Evolutionary conservation across 225 moss, liverwort and hornwort species (phyloP).

Genomic region (Marchantia paleacea): DNA sequence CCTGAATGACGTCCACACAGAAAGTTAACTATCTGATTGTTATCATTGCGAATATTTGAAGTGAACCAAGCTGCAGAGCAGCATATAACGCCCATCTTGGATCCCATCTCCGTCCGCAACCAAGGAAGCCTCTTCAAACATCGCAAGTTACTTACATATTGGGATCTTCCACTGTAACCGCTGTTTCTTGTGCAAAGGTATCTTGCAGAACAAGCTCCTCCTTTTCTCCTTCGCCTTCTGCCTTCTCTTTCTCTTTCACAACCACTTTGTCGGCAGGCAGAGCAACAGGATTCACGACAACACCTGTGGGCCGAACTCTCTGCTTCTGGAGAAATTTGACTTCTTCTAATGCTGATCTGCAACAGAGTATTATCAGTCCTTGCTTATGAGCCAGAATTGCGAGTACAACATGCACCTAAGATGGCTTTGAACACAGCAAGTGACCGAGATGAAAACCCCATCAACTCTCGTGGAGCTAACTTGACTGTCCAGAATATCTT

Average conservation of each 20-base stretch:
- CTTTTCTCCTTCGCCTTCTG: conserved; percentile 82
- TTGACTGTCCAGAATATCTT: background rate
- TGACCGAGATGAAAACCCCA: no score
- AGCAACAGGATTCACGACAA: conserved; percentile 55
- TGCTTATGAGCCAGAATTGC: no score
- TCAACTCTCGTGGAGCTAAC: background rate
- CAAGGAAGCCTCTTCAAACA: background rate
- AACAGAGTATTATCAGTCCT: background rate
- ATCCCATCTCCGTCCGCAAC: background rate
- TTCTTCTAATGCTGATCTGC: conserved; percentile 84
- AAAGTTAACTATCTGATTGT: background rate
- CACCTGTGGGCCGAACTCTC: conserved; percentile 53
- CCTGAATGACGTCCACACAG: conserved; percentile 35
- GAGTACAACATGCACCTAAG: no score
- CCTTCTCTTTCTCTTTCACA: conserved; percentile 65
- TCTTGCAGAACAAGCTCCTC: conserved; percentile 97
- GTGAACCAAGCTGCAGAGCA: background rate
- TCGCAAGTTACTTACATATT: conserved; percentile 61
- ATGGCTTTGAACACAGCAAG: no score
- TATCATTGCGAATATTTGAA: background rate
- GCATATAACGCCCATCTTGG: background rate
- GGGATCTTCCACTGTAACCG: conserved; percentile 89
- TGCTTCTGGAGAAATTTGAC: conserved; percentile 84
- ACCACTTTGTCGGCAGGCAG: conserved; percentile 47
- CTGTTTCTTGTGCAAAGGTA: conserved; percentile 82